Base-by-base conservation (phyloP, 352 stramenopile genomes). In the Globisporangium sylvaticum region DNA sequence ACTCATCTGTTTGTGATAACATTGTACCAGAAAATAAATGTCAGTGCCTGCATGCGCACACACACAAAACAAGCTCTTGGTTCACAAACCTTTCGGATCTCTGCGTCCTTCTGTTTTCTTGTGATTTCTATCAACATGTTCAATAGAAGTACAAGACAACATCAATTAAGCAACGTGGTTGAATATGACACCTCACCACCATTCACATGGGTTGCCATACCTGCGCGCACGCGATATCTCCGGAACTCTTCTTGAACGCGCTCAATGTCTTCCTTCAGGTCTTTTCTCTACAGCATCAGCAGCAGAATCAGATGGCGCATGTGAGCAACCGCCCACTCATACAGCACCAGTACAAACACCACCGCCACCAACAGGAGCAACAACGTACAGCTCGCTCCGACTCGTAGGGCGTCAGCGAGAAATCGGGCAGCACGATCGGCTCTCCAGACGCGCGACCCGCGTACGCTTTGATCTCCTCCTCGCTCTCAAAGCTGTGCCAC, bases 201-300 rank as follows among this genome's bases (percentile, higher is more conserved):
- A 25, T 22, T 22, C 9, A 58, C 9, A 22, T 1, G 0, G 25
- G 48, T 5, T 20, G 22, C 29, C 67, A 4, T 63, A 90, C 81
- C 81, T 56, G 88, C 86, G 32, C 88, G 83, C 58, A 96, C 86
- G 25, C 88, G 88, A 73, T 96, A 96, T 32, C 88, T 83, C 24
- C 88, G 84, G 44, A 96, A 96, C 62, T 96, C 88, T 75, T 96
- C 88, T 58, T 96, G 86, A 0, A 96, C 88, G 4, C 83, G 84
- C 46, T 92, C 84, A 37, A 96, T 81, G 58, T 95, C 88, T 48
- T 90, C 79, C 52, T 91, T 92, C 29, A 95, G 61, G 20, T 83
- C 80, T 66, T 90, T 90, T 79, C 90, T 88, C 87, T 95, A 73
- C 73, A 24, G 48, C 12, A 50, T 10, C 42, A 50, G 42, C 4